A percentile compares a stretch with the other conserved stretches of the same genome.
These are phyloP conservation scores for Suhomyces panamericanus DNA, from an alignment of 1,139 yeast species.

Conservation along the genomic window DNA sequence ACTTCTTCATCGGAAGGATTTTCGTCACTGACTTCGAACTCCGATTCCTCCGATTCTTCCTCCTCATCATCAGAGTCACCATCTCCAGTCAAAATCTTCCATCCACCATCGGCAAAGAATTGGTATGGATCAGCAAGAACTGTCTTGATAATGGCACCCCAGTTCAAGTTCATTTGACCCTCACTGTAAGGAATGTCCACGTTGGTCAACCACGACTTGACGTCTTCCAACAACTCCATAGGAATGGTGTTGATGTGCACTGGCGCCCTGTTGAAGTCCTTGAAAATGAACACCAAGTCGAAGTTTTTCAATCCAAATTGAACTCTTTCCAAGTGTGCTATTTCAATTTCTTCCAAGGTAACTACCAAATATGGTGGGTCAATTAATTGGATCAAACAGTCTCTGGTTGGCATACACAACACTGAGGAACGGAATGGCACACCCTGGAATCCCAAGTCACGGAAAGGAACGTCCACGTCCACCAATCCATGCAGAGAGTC, in stretches of 20 bases:
- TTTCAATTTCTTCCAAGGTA: slow-evolving; percentile 87
- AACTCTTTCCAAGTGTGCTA: slow-evolving; percentile 94
- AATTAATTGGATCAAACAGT: slow-evolving; percentile 87
- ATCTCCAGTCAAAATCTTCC: slow-evolving; percentile 83
- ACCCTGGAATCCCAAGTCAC: slow-evolving; percentile 96
- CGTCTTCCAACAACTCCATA: slow-evolving; percentile 86
- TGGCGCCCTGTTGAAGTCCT: slow-evolving; percentile 84
- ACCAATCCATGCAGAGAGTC: slow-evolving; percentile 80
- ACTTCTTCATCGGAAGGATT: slow-evolving; percentile 78
- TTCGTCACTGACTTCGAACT: slow-evolving; percentile 60
- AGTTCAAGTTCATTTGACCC: slow-evolving; percentile 93
- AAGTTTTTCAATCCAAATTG: slow-evolving; percentile 96
- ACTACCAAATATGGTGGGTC: slow-evolving; percentile 95
- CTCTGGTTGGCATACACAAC: slow-evolving; percentile 95
- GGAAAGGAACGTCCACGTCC: slow-evolving; percentile 90
- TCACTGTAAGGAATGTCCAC: slow-evolving; percentile 94
- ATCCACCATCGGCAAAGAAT: slow-evolving; percentile 92
- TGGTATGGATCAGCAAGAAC: slow-evolving; percentile 90
- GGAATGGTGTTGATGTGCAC: slow-evolving; percentile 95
- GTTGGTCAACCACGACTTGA: slow-evolving; percentile 94
- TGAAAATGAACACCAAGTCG: slow-evolving; percentile 91
- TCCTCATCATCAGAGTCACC: slow-evolving; percentile 65
- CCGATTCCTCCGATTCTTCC: slow-evolving; percentile 60
- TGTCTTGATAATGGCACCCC: slow-evolving; percentile 96
- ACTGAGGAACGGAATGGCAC: slow-evolving; percentile 96